These are phyloP conservation scores for Ogataea neopini DNA, from an alignment of 805 yeast genomes.

Conservation along the genomic window DNA sequence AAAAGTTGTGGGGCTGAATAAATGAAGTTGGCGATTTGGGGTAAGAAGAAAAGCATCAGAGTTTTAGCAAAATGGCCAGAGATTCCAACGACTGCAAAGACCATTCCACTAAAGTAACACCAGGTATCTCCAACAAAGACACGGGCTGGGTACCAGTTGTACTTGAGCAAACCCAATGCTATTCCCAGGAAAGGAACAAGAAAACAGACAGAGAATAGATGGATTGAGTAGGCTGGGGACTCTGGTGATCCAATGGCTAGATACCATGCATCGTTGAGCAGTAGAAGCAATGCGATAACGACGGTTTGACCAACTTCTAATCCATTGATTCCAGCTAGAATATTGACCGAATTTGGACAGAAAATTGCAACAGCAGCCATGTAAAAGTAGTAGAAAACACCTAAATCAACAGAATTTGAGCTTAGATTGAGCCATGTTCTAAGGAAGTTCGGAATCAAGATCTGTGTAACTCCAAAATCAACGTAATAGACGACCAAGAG, in stretches of 20 bases:
- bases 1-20: conserved; percentile 93
- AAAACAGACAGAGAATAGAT: conserved; percentile 75
- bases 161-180: conserved; percentile 69
- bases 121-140: conserved; percentile 98
- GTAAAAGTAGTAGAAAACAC: conserved; percentile 76
- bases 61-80: conserved; percentile 97
- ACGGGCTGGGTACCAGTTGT: conserved; percentile 87
- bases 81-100: conserved; percentile 94
- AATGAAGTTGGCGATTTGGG: conserved; percentile 87
- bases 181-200: conserved; percentile 87
- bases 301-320: conserved; percentile 94
- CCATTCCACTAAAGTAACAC: conserved; percentile 98
- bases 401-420: conserved; percentile 63
- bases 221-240: conserved; percentile 75
- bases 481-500: conserved; percentile 86
- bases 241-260: conserved; percentile 33
- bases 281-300: conserved; percentile 67
- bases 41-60: conserved; percentile 77
- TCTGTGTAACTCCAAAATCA: conserved; percentile 89
- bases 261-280: conserved; percentile 78
- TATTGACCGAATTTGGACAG: conserved; percentile 94
- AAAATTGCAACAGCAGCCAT: conserved; percentile 92
- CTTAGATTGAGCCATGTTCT: conserved; percentile 41
- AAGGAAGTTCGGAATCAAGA: conserved; percentile 75
- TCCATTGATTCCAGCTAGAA: conserved; percentile 95